Conservation (phyloP, 257 asterid species). For the Solanum acaule region DNA sequence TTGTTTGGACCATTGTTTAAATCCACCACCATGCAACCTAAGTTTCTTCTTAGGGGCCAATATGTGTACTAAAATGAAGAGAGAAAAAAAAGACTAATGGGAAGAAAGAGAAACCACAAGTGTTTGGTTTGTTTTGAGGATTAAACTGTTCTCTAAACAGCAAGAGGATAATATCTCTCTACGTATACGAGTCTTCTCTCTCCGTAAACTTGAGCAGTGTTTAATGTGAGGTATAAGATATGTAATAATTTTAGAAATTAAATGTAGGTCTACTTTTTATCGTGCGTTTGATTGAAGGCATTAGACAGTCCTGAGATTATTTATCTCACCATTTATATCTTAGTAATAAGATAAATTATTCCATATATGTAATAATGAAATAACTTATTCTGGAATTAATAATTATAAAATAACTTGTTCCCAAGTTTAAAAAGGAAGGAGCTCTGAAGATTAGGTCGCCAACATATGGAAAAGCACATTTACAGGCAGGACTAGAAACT, state of each 20-base stretch:
- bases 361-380: too few species aligned
- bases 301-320: too few species aligned
- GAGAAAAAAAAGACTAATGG: neutral
- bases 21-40: neutral
- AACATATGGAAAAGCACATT: slow-evolving; percentile 62
- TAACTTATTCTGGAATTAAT: too few species aligned
- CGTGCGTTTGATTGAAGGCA: accelerated
- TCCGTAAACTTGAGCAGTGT: too few species aligned
- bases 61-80: neutral
- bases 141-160: neutral
- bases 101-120: neutral
- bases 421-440: slow-evolving; percentile 60
- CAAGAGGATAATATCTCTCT: neutral
- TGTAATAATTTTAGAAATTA: too few species aligned
- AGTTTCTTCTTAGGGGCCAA: neutral
- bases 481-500: slow-evolving; percentile 56
- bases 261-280: too few species aligned
- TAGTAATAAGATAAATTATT: too few species aligned
- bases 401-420: neutral
- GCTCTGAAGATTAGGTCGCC: slow-evolving; percentile 60
- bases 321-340: too few species aligned
- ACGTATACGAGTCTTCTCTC: neutral
- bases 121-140: neutral
- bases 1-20: neutral
- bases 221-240: too few species aligned